Evolutionary conservation across 441 rosid genomes (phyloP).

Genomic region (Mallotus repandus): DNA sequence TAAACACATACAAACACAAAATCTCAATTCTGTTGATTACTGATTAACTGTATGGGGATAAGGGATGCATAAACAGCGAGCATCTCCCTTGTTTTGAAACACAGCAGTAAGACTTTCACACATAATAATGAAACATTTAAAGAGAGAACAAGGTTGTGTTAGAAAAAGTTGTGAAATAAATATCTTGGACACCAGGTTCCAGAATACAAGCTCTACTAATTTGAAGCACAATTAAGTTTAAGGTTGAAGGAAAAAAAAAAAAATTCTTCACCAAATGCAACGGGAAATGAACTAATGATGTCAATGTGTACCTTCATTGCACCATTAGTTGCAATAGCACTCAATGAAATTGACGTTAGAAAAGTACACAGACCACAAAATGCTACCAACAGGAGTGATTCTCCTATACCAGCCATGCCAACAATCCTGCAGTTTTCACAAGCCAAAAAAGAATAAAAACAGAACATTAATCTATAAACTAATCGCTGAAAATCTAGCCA

Average conservation of each 20-base stretch:
- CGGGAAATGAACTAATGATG: neutral
- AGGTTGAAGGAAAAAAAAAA: neutral
- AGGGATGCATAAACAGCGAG: neutral
- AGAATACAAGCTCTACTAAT: neutral
- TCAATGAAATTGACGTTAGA: slow-evolving; percentile 86
- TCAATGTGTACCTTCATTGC: slow-evolving; percentile 82
- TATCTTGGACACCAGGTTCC: neutral
- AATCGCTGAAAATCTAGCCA: neutral
- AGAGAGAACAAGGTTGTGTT: neutral
- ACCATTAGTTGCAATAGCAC: slow-evolving; percentile 99
- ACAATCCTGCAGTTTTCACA: slow-evolving; percentile 72
- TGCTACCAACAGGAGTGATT: slow-evolving; percentile 72
- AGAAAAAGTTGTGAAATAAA: neutral
- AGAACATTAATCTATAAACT: neutral
- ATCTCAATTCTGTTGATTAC: neutral
- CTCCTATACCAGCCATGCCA: slow-evolving; percentile 98
- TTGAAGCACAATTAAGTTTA: neutral
- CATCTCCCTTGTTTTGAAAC: neutral
- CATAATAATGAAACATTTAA: neutral
- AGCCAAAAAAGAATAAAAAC: slow-evolving; percentile 7
- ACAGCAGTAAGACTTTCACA: neutral
- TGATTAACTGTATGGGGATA: neutral
- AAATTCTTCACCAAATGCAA: slow-evolving; percentile 1
- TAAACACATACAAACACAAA: neutral
- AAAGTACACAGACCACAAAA: slow-evolving; percentile 96